Conservation (phyloP, 495 filamentous ascomycete species). For the Trichoderma reesei region DNA sequence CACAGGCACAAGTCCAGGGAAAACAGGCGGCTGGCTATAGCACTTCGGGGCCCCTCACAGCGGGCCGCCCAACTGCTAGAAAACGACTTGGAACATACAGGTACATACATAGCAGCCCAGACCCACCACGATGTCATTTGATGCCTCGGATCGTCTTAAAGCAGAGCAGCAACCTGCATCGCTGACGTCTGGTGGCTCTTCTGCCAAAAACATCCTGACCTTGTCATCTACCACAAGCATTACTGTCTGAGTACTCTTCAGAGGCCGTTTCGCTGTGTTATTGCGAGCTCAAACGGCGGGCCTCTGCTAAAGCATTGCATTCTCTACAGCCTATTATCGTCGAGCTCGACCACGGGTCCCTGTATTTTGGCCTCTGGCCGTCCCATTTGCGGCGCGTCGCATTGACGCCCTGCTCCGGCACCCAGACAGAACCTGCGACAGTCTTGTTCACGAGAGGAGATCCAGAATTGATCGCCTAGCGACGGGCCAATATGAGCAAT, state of each 20-base stretch:
- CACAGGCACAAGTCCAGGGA: no score
- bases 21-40: not conserved
- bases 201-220: not conserved
- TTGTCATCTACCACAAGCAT: not conserved
- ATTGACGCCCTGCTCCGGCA: not conserved
- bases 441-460: not conserved
- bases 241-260: not conserved
- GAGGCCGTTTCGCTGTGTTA: not conserved
- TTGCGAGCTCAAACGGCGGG: not conserved
- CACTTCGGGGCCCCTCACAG: slow-evolving; percentile 6
- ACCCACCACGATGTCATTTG: slow-evolving; percentile 3
- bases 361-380: not conserved
- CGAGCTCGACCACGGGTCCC: not conserved
- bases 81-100: no score
- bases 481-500: not conserved
- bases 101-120: not conserved
- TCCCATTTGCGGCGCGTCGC: not conserved
- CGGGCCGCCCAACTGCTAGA: not conserved
- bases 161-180: not conserved
- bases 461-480: not conserved
- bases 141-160: not conserved
- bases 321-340: not conserved
- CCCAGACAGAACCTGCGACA: not conserved
- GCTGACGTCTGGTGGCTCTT: not conserved
- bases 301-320: not conserved